A percentile compares a stretch with the other conserved stretches of the same genome.
Evolutionary conservation across 169 alveolate species (phyloP).

Genomic region (Eimeria necatrix): DNA sequence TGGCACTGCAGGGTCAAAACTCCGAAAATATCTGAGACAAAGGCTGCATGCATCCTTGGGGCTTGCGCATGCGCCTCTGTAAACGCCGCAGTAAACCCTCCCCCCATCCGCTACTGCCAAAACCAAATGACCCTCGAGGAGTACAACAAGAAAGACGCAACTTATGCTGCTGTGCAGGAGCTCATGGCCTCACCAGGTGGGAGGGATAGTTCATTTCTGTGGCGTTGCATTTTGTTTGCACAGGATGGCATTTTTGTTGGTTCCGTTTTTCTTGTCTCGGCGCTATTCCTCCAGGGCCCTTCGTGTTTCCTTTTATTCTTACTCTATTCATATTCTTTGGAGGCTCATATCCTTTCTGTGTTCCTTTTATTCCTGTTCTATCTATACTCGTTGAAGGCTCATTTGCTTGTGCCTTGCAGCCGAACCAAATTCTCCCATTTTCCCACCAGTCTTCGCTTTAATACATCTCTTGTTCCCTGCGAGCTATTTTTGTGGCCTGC

Average conservation of each 20-base stretch:
- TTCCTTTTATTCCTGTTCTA: background rate
- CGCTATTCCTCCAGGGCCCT: too few species aligned
- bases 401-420: too few species aligned
- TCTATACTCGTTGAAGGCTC: background rate
- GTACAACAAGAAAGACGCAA: background rate
- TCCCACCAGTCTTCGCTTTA: too few species aligned
- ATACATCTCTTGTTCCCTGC: too few species aligned
- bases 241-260: background rate
- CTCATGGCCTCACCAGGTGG: slow-evolving; percentile 53
- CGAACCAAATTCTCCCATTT: too few species aligned
- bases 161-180: slow-evolving; percentile 43
- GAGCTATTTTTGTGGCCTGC: too few species aligned
- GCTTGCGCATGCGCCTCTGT: background rate
- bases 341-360: background rate
- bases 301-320: too few species aligned
- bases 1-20: too few species aligned
- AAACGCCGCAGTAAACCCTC: slow-evolving; percentile 27
- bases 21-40: too few species aligned
- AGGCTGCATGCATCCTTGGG: background rate
- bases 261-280: background rate
- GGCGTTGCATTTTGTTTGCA: background rate
- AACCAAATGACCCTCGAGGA: slow-evolving; percentile 66
- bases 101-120: slow-evolving; percentile 28
- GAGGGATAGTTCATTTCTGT: background rate
- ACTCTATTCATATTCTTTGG: background rate